Conservation (phyloP, 768 basidiomycete species). For the Neoboletus brunneissimus region DNA sequence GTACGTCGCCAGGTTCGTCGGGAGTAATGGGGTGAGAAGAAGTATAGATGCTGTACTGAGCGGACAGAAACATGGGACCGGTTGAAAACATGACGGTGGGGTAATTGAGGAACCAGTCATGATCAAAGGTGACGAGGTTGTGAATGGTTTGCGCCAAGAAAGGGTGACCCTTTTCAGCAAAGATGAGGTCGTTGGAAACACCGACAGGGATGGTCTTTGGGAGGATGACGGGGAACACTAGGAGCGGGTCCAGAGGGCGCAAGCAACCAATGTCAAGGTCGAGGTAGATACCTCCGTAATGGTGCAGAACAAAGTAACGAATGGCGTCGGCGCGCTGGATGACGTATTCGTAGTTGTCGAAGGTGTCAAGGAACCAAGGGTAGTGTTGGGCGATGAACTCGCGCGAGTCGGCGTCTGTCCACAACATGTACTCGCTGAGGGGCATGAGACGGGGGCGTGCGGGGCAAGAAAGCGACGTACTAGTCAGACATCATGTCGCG, state of each 20-base stretch:
- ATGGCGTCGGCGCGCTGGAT: conserved; percentile 98
- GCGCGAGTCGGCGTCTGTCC: conserved; percentile 91
- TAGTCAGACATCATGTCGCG: conserved; percentile 94
- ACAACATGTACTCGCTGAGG: conserved; percentile 88
- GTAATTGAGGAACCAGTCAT: conserved; percentile 93
- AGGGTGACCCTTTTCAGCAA: conserved; percentile 78
- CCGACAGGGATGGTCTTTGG: conserved; percentile 97
- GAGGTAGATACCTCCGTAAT: conserved; percentile 93
- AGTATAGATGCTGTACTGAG: conserved; percentile 86
- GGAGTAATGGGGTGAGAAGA: conserved; percentile 59
- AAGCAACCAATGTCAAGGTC: conserved; percentile 96
- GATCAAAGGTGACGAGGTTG: conserved; percentile 87
- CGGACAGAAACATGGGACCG: conserved; percentile 97
- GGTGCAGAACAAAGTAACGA: conserved; percentile 95
- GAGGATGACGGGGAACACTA: conserved; percentile 83
- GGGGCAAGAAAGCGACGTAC: conserved; percentile 48
- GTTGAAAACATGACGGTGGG: conserved; percentile 99
- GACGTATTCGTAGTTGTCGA: conserved; percentile 84
- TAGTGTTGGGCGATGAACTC: conserved; percentile 88
- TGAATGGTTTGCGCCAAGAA: conserved; percentile 93
- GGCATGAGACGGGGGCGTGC: conserved; percentile 13
- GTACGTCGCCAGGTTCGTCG: conserved; percentile 63
- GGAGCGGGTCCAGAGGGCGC: conserved; percentile 80
- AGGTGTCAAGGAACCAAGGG: conserved; percentile 91
- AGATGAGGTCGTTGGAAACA: conserved; percentile 96